Percentiles rank a stretch among this genome's conserved stretches.
Conservation (phyloP, 2,329 filamentous ascomycete species). For the Hirsutella rhossiliensis region DNA sequence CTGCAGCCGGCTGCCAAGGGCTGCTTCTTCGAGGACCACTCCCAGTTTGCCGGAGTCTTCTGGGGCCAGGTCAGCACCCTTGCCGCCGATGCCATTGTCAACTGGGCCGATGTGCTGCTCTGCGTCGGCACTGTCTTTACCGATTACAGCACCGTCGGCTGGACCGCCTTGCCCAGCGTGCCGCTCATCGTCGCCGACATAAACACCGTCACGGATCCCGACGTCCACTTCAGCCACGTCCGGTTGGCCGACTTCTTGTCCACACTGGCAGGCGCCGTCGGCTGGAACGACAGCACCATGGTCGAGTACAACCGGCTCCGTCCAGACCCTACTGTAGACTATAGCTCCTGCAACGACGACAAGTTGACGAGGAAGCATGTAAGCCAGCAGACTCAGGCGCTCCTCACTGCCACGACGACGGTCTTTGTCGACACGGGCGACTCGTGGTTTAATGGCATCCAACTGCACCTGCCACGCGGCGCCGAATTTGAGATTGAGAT, state of each 20-base stretch:
- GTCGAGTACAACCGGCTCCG: background rate
- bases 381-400: background rate
- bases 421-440: background rate
- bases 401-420: background rate
- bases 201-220: background rate
- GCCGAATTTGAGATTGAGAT: background rate
- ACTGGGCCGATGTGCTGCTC: background rate
- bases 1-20: background rate
- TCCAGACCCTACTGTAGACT: background rate
- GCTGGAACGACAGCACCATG: background rate
- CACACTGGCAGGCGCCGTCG: background rate
- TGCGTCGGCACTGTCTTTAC: background rate
- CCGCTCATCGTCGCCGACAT: background rate
- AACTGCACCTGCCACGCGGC: background rate
- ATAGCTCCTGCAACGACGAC: background rate
- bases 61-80: background rate
- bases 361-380: background rate
- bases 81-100: background rate
- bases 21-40: background rate
- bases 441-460: background rate
- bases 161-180: background rate
- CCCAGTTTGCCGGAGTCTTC: background rate
- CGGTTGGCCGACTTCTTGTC: background rate
- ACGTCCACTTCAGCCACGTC: background rate
- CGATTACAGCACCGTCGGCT: background rate